Conservation (phyloP, 208 protist species). For the Tritrichomonas foetus region DNA sequence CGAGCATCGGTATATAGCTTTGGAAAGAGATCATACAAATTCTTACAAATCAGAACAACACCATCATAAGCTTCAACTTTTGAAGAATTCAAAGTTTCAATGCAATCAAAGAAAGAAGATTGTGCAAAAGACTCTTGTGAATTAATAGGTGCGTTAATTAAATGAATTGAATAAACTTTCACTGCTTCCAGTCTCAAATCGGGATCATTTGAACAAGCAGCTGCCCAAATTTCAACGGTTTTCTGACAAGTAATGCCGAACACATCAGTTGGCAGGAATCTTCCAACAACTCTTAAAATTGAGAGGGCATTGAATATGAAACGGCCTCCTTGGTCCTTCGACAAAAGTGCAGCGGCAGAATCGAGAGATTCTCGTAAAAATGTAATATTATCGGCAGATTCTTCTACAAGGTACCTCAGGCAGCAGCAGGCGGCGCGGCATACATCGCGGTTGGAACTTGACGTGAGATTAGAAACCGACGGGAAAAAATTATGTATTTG, state of each 20-base stretch:
- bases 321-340: background rate
- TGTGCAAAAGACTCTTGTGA: background rate
- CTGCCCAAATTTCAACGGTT: background rate
- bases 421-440: background rate
- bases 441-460: background rate
- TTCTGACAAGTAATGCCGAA: background rate
- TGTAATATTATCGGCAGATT: background rate
- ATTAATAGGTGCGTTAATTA: background rate
- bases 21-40: background rate
- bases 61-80: background rate
- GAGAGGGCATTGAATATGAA: background rate
- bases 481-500: background rate
- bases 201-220: background rate
- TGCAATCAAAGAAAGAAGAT: background rate
- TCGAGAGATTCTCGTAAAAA: slow-evolving; percentile 16
- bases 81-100: background rate
- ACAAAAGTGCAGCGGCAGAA: background rate
- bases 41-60: background rate
- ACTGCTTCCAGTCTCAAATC: background rate
- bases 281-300: background rate
- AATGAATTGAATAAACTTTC: background rate
- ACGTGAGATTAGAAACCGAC: background rate
- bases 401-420: background rate
- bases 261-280: background rate
- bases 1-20: background rate